Conservation (phyloP, 495 filamentous ascomycete species). For the Penicillium riverlandense region DNA sequence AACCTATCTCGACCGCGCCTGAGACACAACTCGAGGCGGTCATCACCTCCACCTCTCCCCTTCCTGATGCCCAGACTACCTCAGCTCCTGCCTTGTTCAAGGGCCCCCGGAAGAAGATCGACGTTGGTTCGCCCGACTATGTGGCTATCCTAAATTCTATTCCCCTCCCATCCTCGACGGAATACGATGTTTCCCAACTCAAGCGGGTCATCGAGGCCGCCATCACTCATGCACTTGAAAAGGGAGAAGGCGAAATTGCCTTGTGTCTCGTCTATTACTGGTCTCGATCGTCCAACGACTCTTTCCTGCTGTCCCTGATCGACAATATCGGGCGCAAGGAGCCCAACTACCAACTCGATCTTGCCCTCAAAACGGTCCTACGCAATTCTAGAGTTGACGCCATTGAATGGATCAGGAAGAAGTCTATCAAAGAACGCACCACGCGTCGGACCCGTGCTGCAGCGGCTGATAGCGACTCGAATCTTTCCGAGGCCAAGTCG, state of each 20-base stretch:
- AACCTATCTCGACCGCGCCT: constrained; percentile 1
- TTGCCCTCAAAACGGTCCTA: constrained; percentile 8
- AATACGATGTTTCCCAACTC: constrained; percentile 9
- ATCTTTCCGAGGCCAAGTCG: constrained; percentile 35
- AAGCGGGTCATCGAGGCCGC: constrained; percentile 7
- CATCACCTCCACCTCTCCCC: too few relatives aligned
- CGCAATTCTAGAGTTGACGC: constrained; percentile 9
- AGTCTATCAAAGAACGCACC: not conserved
- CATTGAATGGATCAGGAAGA: constrained; percentile 7
- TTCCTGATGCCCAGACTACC: too few relatives aligned
- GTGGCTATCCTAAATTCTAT: constrained; percentile 6
- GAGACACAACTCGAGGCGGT: not conserved
- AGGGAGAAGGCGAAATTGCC: constrained; percentile 2
- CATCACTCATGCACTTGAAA: constrained; percentile 1
- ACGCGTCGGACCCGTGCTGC: not conserved
- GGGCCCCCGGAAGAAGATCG: not conserved
- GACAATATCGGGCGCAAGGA: constrained; percentile 5
- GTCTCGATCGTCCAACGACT: constrained; percentile 7
- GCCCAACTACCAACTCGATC: constrained; percentile 2
- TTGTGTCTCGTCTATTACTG: constrained; percentile 15
- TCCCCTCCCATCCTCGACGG: constrained; percentile 6
- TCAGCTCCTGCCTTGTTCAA: too few relatives aligned
- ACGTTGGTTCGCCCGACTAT: constrained; percentile 2
- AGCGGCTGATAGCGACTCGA: constrained; percentile 32
- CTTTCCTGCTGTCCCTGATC: constrained; percentile 17